Conservation (phyloP, 1,284 basidiomycete species). For the Fomitopsis palustris region DNA sequence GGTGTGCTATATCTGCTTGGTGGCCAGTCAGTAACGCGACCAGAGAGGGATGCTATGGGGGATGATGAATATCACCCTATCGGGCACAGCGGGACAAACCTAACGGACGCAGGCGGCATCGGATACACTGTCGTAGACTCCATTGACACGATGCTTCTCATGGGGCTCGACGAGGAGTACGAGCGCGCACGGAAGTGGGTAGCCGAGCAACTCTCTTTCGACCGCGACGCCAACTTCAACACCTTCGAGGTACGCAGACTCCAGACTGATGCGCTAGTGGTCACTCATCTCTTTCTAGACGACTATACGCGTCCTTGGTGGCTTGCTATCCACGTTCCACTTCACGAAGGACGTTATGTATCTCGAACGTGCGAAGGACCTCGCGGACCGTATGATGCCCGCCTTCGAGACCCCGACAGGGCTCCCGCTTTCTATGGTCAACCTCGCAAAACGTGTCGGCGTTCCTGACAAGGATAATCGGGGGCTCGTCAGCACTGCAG, state of each 20-base stretch:
- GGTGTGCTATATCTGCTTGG: constrained; percentile 14
- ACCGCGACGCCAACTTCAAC: constrained; percentile 79
- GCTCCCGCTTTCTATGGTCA: constrained; percentile 78
- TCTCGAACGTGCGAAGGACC: constrained; percentile 73
- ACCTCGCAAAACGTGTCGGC: constrained; percentile 66
- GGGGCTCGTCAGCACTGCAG: constrained; percentile 77
- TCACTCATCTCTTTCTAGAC: constrained; percentile 41
- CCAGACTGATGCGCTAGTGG: neutral
- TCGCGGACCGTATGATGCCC: constrained; percentile 84
- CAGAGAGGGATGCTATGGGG: constrained; percentile 87
- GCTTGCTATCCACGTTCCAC: constrained; percentile 81
- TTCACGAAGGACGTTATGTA: constrained; percentile 67
- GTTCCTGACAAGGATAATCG: constrained; percentile 64
- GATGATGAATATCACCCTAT: constrained; percentile 88
- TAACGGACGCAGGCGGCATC: constrained; percentile 73
- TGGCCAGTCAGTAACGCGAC: constrained; percentile 20
- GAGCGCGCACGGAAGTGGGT: constrained; percentile 79
- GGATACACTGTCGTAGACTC: constrained; percentile 85
- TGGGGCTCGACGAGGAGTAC: constrained; percentile 83
- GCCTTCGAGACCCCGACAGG: constrained; percentile 83
- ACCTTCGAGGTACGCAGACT: constrained; percentile 78
- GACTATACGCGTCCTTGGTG: constrained; percentile 80
- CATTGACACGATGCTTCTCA: constrained; percentile 84
- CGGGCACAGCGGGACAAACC: constrained; percentile 68
- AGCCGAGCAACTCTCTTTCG: constrained; percentile 65